Percentiles rank a stretch among this genome's conserved stretches.
phyloP scores from a whole-genome alignment of 345 rosid species.

The Clausena lansium region DNA sequence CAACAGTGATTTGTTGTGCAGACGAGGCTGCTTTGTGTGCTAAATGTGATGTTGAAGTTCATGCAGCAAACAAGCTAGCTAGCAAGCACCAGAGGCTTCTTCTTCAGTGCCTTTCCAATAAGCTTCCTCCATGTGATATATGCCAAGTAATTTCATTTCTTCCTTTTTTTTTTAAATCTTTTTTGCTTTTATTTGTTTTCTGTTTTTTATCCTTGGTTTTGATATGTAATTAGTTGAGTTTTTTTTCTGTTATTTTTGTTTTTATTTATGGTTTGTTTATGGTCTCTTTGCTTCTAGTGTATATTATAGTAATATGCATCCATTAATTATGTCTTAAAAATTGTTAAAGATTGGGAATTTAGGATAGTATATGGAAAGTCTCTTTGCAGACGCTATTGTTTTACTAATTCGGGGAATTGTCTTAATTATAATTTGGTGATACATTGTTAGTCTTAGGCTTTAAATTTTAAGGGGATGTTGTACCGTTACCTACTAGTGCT shows the following conservation, averaged over 20 bases:
- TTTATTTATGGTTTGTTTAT: not conserved
- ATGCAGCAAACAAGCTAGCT: slow-evolving; percentile 92
- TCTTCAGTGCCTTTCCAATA: slow-evolving; percentile 65
- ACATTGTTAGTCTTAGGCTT: not conserved
- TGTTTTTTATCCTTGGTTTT: not conserved
- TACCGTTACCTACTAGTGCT: not conserved
- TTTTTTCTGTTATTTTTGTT: not conserved
- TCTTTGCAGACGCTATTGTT: not conserved
- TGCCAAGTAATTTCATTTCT: slow-evolving; percentile 55
- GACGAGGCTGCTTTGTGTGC: slow-evolving; percentile 96
- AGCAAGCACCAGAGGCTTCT: slow-evolving; percentile 97
- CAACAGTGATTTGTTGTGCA: slow-evolving; percentile 94
- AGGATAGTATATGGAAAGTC: not conserved
- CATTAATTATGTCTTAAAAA: not conserved
- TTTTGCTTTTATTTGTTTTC: not conserved
- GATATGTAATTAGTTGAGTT: not conserved
- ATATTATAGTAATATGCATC: not conserved
- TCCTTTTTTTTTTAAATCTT: not conserved
- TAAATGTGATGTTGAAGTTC: slow-evolving; percentile 80
- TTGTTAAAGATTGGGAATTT: not conserved
- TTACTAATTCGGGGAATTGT: not conserved
- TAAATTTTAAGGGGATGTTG: not conserved
- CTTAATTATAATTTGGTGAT: not conserved
- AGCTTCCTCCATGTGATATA: slow-evolving; percentile 87
- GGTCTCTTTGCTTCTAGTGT: not conserved